Base-by-base conservation (phyloP, 1,284 basidiomycete species). In the Rhodotorula mucilaginosa region DNA sequence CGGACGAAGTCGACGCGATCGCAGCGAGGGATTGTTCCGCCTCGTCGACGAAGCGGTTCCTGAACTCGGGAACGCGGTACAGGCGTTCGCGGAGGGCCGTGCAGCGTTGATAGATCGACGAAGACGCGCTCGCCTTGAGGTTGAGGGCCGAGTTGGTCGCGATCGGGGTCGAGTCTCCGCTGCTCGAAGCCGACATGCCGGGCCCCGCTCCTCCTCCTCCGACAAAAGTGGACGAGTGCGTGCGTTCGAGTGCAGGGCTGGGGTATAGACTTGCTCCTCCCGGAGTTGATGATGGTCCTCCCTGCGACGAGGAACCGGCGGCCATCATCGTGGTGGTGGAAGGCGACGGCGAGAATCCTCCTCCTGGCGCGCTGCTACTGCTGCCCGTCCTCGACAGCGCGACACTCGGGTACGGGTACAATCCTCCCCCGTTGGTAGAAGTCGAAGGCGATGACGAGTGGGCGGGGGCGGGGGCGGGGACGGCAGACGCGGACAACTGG, bases 61-160 rank as follows among this genome's bases (percentile, higher is more conserved):
- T 60, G 60, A 83, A 83, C 54, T 79, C 81, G 39, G 80, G 80
- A 10, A 83, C 81, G 65, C 81, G 79, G 62, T 78, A 77, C n/a
- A 83, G 77, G n/a, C 80, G 76, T 65, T 82, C 78, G 57, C 78
- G 77, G 6, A 82, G 73, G 13, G 78, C 75, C 61, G 81, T 74
- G 73, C 82, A 83, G 56, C 79, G 80, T 69, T 83, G 82, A 69
- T 82, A 83, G n/a, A 83, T 77, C 0, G 80, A 79, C 23, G 79
- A 79, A 46, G 79, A 79, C 31, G 77, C 75, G 26, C 65, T 58
- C 2, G 77, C 77, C 34, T 67, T 65, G 54, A 76, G 75, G 64
- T 78, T 78, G 48, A 78, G 67, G 34, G 73, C 73, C 23, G 73
- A 74, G 65, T 76, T 73, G 61, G 77, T 78, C 23, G 77, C 76